Percentiles rank a stretch among this genome's conserved stretches.
Evolutionary conservation across 768 basidiomycete species (phyloP).

Genomic region (Lactarius psammicola): DNA sequence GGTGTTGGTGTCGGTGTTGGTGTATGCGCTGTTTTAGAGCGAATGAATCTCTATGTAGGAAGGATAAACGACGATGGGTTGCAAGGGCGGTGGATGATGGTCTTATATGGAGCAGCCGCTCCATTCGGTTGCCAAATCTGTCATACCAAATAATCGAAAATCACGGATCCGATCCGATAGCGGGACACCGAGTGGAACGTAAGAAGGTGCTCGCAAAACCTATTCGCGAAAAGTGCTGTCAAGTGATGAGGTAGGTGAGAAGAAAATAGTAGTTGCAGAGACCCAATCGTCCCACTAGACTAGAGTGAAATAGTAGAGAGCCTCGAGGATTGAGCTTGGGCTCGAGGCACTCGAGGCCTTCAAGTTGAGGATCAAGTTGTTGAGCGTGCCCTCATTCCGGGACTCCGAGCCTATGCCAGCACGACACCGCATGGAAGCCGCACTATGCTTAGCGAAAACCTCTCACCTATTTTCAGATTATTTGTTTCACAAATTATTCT

Average conservation of each 20-base stretch:
- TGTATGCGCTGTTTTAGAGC: neutral
- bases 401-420: slow-evolving; percentile 14
- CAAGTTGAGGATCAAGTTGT: neutral
- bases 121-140: slow-evolving; percentile 22
- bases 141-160: slow-evolving; percentile 19
- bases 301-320: neutral
- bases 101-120: slow-evolving; percentile 22
- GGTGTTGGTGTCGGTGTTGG: no score
- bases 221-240: neutral
- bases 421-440: slow-evolving; percentile 5
- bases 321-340: neutral
- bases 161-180: slow-evolving; percentile 3
- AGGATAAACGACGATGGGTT: neutral
- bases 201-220: neutral
- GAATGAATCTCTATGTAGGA: neutral
- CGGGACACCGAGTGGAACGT: slow-evolving; percentile 14
- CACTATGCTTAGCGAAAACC: slow-evolving; percentile 8
- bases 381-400: neutral
- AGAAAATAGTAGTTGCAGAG: neutral
- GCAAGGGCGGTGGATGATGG: slow-evolving; percentile 3
- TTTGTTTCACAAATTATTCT: no score
- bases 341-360: neutral
- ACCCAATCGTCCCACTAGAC: neutral
- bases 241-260: neutral
- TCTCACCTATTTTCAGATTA: slow-evolving; percentile 13